phyloP scores from a whole-genome alignment of 108 stramenopile genomes.

The Nitzschia sp. region DNA sequence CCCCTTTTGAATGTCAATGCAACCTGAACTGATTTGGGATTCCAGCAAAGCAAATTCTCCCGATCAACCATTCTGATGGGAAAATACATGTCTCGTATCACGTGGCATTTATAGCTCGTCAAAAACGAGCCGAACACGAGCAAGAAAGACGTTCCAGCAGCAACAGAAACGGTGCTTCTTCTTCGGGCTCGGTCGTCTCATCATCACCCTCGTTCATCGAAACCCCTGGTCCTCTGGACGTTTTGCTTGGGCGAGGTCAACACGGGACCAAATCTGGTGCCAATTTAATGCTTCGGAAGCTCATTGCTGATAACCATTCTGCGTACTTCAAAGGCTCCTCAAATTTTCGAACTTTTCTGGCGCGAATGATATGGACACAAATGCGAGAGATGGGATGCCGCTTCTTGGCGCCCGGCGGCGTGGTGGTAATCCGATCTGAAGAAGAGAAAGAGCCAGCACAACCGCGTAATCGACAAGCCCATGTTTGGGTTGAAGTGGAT shows the following conservation, averaged over 20 bases:
- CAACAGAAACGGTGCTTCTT: neutral
- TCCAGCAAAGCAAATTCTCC: neutral
- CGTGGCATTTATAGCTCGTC: neutral
- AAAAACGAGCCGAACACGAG: neutral
- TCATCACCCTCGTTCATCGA: neutral
- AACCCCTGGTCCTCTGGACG: conserved; percentile 8
- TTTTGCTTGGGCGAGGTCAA: conserved; percentile 24
- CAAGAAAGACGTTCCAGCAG: neutral
- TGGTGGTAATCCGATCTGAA: conserved; percentile 1
- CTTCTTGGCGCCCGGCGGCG: conserved; percentile 19
- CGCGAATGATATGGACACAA: conserved; percentile 8
- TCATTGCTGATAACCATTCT: conserved; percentile 6
- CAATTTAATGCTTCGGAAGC: conserved; percentile 5
- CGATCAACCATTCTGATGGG: conserved; percentile 2
- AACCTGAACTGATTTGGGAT: conserved; percentile 16
- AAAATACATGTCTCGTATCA: neutral
- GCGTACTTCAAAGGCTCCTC: conserved; percentile 6
- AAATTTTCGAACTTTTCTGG: conserved; percentile 18
- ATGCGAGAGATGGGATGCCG: conserved; percentile 20
- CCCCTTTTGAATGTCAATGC: neutral
- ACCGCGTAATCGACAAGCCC: too few relatives aligned
- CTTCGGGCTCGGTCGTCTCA: too few relatives aligned
- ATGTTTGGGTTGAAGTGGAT: conserved; percentile 12
- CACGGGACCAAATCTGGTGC: conserved; percentile 14
- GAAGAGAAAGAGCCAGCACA: too few relatives aligned